Evolutionary conservation across 139 green algal species (phyloP), one percentile per base, ranked within the genome.

Genomic region (Diplosphaera chodatii): DNA sequence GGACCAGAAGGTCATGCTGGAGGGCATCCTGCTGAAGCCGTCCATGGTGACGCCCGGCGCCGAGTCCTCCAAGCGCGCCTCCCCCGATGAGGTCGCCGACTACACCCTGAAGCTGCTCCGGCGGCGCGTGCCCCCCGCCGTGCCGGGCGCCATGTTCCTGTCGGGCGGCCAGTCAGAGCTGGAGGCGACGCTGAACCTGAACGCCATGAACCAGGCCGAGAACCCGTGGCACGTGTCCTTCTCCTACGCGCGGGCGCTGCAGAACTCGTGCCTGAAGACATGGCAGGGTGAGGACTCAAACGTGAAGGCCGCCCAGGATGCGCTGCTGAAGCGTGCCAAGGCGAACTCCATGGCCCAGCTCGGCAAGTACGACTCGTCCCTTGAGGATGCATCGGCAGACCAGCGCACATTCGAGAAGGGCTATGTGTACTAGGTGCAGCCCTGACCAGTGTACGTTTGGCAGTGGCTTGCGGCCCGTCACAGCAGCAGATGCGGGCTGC

Each of bases 211-310:
- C 95, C 88, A 97, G 90, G 79, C 66, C 41, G 91, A 82, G 80
- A 99, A 99, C 92, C 95, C 95, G n/a, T 99, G 95, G 95, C 94
- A 98, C 85, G 95, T 99, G 86, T 99, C 95, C 56, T 99, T 99
- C 95, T 98, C 94, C n/a, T 99, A 99, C 85, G 95, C 95, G 25
- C 93, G 95, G 77, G 95, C 95, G 23, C 91, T 99, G 72, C 90
- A 96, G 77, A 92, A 92, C 84, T 81, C 85, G 32, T 87, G 91
- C 40, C 84, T 94, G 59, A 91, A 92, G 82, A 93, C 82, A 30
- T 96, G 89, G 89, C 76, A 86, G 48, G 48, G 48, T 67, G 89
- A 98, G 83, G 82, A 89, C 40, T 87, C 85, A 77, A 98, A 98
- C 83, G 66, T 91, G 2, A 63, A 88, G 55, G 86, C 84, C 15